Conservation (phyloP, 2,329 filamentous ascomycete genomes). For the Lasiodiplodia sp. region DNA sequence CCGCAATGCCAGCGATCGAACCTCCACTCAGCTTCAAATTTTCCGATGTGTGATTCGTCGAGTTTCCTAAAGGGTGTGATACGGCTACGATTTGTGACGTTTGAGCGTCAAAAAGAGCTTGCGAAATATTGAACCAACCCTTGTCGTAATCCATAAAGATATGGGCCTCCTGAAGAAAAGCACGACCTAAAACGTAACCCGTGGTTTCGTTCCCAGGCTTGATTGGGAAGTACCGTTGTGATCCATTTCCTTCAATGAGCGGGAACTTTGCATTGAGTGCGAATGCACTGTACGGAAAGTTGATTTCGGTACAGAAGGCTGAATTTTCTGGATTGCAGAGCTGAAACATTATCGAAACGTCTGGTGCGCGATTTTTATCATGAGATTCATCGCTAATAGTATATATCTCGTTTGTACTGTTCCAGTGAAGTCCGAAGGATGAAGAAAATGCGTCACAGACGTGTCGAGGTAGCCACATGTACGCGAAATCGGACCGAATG, state of each 20-base stretch:
- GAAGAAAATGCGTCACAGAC: neutral
- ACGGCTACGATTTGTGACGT: neutral
- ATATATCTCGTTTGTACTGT: neutral
- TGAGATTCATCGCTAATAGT: neutral
- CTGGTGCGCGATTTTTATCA: neutral
- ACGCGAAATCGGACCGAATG: neutral
- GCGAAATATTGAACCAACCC: neutral
- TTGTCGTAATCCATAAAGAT: neutral
- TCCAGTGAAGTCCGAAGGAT: neutral
- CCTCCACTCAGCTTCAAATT: neutral
- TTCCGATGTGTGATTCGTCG: too few relatives aligned
- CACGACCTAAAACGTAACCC: neutral
- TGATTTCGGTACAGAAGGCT: neutral
- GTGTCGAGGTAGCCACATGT: neutral
- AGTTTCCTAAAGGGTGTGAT: too few relatives aligned
- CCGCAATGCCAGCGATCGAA: neutral
- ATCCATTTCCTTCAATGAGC: accelerated
- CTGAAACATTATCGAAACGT: neutral
- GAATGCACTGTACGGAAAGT: neutral
- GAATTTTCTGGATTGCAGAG: neutral
- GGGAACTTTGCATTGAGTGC: neutral
- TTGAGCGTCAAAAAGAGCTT: neutral
- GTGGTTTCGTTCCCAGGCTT: neutral
- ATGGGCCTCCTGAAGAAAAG: slow-evolving; percentile 1
- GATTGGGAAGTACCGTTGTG: neutral